These are phyloP conservation scores for Wickerhamomyces ciferrii DNA, from an alignment of 805 yeast species.

Conservation along the genomic window DNA sequence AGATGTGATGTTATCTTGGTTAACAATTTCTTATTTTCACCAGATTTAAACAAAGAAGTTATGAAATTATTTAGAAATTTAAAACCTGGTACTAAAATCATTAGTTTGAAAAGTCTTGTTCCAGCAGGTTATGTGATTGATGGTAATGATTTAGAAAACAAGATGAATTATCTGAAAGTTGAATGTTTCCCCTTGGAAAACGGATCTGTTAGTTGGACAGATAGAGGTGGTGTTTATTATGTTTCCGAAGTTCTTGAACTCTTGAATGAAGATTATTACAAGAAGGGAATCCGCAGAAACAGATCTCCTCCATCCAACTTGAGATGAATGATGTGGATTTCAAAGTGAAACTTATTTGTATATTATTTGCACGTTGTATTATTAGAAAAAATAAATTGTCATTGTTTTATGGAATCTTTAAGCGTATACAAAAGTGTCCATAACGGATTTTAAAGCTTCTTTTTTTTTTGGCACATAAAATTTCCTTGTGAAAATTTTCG, in stretches of 20 bases:
- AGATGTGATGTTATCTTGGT: constrained; percentile 69
- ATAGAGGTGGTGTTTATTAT: constrained; percentile 70
- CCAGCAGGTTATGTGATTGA: constrained; percentile 68
- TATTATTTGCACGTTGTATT: background rate
- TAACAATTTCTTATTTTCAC: constrained; percentile 81
- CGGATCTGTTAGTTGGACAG: constrained; percentile 86
- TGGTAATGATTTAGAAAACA: constrained; percentile 43
- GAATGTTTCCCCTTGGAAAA: constrained; percentile 58
- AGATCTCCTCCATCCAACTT: background rate
- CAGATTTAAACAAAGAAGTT: constrained; percentile 63
- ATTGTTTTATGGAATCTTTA: too few species aligned
- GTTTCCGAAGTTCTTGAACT: constrained; percentile 40
- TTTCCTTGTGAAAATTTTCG: background rate
- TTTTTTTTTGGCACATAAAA: background rate
- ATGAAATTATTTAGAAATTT: constrained; percentile 58
- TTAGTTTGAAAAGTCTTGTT: constrained; percentile 74
- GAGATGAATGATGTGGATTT: background rate
- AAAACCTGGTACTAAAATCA: constrained; percentile 70
- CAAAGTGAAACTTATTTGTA: too few species aligned
- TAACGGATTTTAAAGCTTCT: background rate
- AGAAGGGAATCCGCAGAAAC: background rate
- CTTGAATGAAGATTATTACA: background rate
- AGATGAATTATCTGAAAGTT: constrained; percentile 62
- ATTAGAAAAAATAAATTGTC: background rate
- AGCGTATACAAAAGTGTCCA: background rate